Evolutionary conservation across 176 grass and related monocot genomes (phyloP).

Genomic region (Avena insularis): DNA sequence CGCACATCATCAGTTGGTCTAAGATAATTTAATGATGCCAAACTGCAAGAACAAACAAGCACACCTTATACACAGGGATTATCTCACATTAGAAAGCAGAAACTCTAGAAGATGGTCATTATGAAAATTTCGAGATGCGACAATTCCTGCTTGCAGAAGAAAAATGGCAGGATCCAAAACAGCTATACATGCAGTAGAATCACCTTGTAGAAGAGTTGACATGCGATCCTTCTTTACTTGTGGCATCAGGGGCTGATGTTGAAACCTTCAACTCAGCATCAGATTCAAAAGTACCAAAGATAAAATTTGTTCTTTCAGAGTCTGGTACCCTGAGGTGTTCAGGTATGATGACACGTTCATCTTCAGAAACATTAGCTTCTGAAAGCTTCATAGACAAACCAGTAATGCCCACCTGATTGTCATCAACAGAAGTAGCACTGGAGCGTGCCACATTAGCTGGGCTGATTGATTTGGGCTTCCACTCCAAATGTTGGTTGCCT

Average conservation of each 20-base stretch:
- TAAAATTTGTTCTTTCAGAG: slow-evolving; percentile 55
- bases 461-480: slow-evolving; percentile 79
- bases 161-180: slow-evolving; percentile 16
- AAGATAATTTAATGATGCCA: slow-evolving; percentile 37
- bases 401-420: slow-evolving; percentile 43
- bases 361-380: slow-evolving; percentile 55
- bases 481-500: slow-evolving; percentile 62
- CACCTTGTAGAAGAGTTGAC: slow-evolving; percentile 58
- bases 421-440: slow-evolving; percentile 41
- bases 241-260: slow-evolving; percentile 34
- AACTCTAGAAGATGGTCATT: neutral
- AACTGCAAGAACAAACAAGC: slow-evolving; percentile 44
- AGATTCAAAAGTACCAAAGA: slow-evolving; percentile 79
- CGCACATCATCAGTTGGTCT: slow-evolving; percentile 34
- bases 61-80: neutral
- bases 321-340: slow-evolving; percentile 82
- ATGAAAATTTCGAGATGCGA: slow-evolving; percentile 23
- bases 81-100: slow-evolving; percentile 25
- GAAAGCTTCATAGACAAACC: slow-evolving; percentile 69
- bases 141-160: slow-evolving; percentile 4
- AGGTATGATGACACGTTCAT: slow-evolving; percentile 85
- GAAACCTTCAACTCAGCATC: slow-evolving; percentile 33
- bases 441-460: slow-evolving; percentile 26
- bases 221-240: slow-evolving; percentile 50
- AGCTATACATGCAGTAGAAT: slow-evolving; percentile 36